A percentile compares a stretch with the other conserved stretches of the same genome.
These are phyloP conservation scores for Arthrobotrys conoides DNA, from an alignment of 2,329 filamentous ascomycete genomes.

Conservation along the genomic window DNA sequence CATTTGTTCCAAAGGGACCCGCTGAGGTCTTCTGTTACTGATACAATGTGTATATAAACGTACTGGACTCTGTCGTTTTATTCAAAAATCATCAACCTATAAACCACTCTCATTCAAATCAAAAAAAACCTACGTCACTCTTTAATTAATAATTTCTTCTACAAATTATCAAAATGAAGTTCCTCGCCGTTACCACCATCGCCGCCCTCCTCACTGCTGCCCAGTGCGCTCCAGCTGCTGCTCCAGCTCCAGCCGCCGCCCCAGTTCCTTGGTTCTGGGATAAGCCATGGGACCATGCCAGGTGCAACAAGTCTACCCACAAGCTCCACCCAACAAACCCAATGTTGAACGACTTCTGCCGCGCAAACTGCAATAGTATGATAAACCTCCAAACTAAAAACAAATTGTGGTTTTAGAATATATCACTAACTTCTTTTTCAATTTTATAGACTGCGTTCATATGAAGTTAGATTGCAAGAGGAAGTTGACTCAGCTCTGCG, in stretches of 20 bases:
- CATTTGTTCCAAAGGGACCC: not conserved
- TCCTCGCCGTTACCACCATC: conserved; percentile 2
- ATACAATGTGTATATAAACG: not conserved
- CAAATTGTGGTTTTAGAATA: not conserved
- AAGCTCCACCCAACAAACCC: not conserved
- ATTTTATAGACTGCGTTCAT: conserved; percentile 11
- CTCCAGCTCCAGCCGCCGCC: not conserved
- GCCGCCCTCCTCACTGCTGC: conserved; percentile 16
- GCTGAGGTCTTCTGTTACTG: not conserved
- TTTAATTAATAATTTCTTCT: not conserved
- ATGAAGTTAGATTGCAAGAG: conserved; percentile 12
- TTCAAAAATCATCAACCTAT: conserved; percentile 12
- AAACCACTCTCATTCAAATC: conserved; percentile 9
- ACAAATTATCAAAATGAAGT: conserved; percentile 28
- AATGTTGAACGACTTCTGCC: conserved; percentile 14
- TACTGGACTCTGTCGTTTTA: not conserved
- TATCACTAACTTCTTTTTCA: not conserved
- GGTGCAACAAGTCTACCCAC: conserved; percentile 11
- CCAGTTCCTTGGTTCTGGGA: conserved; percentile 20
- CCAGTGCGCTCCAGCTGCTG: conserved; percentile 21
- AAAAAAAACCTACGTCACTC: conserved; percentile 3
- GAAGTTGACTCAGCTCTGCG: conserved; percentile 9
- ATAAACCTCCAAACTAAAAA: not conserved
- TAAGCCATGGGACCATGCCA: conserved; percentile 2
- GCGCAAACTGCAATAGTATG: conserved; percentile 21